These are phyloP conservation scores for Daucus carota DNA, from an alignment of 129 eudicot genomes.

Conservation along the genomic window DNA sequence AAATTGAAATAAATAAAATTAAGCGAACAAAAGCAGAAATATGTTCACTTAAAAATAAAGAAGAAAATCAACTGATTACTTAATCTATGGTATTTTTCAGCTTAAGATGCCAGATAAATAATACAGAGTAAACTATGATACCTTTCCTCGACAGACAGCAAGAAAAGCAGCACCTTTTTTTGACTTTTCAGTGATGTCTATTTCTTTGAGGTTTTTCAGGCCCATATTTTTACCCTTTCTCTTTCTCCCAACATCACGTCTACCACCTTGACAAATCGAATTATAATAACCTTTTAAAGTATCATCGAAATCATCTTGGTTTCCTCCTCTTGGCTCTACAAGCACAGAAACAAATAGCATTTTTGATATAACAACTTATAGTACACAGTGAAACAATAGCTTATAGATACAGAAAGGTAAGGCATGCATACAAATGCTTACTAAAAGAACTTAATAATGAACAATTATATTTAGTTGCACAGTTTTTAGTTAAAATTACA, in stretches of 20 bases:
- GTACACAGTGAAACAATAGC: background rate
- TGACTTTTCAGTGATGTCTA: conserved; percentile 19
- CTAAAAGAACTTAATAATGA: background rate
- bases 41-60: background rate
- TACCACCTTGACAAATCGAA: conserved; percentile 38
- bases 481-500: conserved; percentile 1
- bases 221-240: conserved; percentile 55
- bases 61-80: background rate
- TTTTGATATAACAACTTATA: background rate
- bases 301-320: conserved; percentile 67
- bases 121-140: conserved; percentile 14
- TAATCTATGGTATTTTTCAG: background rate
- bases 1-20: background rate
- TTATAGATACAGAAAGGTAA: background rate
- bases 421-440: background rate
- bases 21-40: background rate
- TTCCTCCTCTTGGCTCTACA: conserved; percentile 87
- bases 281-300: conserved; percentile 64
- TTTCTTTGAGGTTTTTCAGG: conserved; percentile 17
- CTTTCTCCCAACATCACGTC: conserved; percentile 42
- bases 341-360: conserved; percentile 16
- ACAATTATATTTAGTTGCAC: background rate
- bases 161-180: conserved; percentile 78
- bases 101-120: background rate
- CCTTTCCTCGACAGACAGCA: conserved; percentile 99